Evolutionary conservation across 345 rosid genomes (phyloP).

Genomic region (Melaleuca alternifolia): DNA sequence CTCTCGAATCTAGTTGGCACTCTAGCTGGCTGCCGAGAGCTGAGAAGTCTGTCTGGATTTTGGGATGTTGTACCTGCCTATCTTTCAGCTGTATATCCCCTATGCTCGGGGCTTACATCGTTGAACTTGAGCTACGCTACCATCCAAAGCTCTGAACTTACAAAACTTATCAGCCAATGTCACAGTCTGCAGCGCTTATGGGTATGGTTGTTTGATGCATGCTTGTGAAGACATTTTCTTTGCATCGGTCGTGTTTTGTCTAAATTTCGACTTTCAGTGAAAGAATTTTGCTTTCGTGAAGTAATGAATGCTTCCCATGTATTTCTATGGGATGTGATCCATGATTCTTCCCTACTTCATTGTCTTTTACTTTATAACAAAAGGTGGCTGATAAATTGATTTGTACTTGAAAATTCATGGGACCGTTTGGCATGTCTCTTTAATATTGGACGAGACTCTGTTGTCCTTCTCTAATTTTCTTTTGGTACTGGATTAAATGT

Average conservation of each 20-base stretch:
- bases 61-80: constrained; percentile 84
- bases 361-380: background rate
- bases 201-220: constrained; percentile 32
- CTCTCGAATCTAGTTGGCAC: constrained; percentile 43
- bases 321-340: background rate
- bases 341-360: background rate
- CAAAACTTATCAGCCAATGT: constrained; percentile 59
- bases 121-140: constrained; percentile 87
- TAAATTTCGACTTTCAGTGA: background rate
- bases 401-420: background rate
- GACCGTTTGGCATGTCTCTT: background rate
- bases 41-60: constrained; percentile 72
- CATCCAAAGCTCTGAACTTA: constrained; percentile 51
- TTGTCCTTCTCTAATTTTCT: background rate
- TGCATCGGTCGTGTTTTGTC: background rate
- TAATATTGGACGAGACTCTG: background rate
- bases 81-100: constrained; percentile 65
- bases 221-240: background rate
- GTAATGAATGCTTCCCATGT: background rate
- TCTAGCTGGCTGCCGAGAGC: constrained; percentile 54
- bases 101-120: constrained; percentile 59
- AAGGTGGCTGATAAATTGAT: background rate
- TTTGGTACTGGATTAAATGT: background rate
- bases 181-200: constrained; percentile 62
- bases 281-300: background rate